phyloP scores from a whole-genome alignment of 768 basidiomycete species.

The Lentinula sp. region DNA sequence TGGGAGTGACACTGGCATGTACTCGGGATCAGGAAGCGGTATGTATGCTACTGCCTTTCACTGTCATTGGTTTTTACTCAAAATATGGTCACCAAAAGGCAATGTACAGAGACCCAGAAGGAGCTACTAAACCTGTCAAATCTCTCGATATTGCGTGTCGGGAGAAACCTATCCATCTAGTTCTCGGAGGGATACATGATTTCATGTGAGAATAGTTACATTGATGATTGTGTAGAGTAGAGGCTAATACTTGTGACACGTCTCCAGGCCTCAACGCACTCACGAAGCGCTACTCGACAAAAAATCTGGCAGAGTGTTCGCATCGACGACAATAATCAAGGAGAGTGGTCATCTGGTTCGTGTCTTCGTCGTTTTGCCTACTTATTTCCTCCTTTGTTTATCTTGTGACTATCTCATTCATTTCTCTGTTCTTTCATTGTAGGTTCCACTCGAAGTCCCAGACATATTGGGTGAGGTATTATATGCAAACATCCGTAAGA shows the following conservation, averaged over 20 bases:
- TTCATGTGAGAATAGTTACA: slow-evolving; percentile 35
- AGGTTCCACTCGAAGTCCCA: slow-evolving; percentile 5
- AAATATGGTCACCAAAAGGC: slow-evolving; percentile 25
- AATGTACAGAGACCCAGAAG: slow-evolving; percentile 59
- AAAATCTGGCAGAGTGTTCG: slow-evolving; percentile 25
- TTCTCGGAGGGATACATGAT: slow-evolving; percentile 46
- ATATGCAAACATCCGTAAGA: neutral
- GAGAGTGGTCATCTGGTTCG: slow-evolving; percentile 24
- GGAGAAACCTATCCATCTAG: slow-evolving; percentile 42
- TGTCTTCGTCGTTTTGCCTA: slow-evolving; percentile 16
- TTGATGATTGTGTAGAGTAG: no score
- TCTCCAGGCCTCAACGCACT: slow-evolving; percentile 25
- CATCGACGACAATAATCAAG: slow-evolving; percentile 21
- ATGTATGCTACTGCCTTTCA: slow-evolving; percentile 14
- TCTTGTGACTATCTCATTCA: neutral
- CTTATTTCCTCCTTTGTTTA: slow-evolving; percentile 6
- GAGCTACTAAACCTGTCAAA: slow-evolving; percentile 45
- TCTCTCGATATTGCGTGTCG: slow-evolving; percentile 34
- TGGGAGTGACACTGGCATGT: slow-evolving; percentile 47
- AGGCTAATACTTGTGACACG: no score
- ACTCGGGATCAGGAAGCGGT: slow-evolving; percentile 60
- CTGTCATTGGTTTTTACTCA: neutral
- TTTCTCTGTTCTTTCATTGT: no score
- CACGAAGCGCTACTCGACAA: slow-evolving; percentile 29
- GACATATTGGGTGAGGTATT: slow-evolving; percentile 3